phyloP scores from a whole-genome alignment of 306 rosid genomes.

The Echinosophora koreensis region DNA sequence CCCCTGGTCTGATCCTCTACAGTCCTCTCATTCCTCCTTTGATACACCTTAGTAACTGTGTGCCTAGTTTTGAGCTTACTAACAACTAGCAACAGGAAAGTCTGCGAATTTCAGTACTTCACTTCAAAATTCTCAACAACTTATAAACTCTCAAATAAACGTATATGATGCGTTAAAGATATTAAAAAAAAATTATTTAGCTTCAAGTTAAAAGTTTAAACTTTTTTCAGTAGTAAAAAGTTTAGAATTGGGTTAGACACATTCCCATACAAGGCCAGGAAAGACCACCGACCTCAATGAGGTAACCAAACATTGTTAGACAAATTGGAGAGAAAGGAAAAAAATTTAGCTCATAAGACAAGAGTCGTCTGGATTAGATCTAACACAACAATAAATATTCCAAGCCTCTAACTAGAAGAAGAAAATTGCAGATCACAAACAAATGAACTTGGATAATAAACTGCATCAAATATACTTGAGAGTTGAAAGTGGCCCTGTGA shows the following conservation, averaged over 20 bases:
- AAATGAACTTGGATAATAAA: constrained; percentile 14
- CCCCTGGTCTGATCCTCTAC: too few relatives aligned
- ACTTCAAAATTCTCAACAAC: constrained; percentile 17
- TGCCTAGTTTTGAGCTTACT: too few relatives aligned
- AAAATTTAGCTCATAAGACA: background rate
- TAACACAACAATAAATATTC: background rate
- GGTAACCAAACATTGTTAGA: too few relatives aligned
- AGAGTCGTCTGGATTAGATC: background rate
- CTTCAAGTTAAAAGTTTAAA: constrained; percentile 5
- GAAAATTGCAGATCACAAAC: background rate
- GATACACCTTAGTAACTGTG: too few relatives aligned
- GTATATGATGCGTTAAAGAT: background rate
- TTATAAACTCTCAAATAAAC: too few relatives aligned
- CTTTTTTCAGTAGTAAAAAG: too few relatives aligned
- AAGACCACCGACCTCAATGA: too few relatives aligned
- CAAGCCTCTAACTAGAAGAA: constrained; percentile 4
- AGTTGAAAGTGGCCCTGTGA: constrained; percentile 1
- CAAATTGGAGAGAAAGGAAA: too few relatives aligned
- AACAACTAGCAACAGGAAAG: background rate
- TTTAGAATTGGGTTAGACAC: too few relatives aligned
- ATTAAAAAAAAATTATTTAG: background rate
- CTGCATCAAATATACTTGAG: background rate
- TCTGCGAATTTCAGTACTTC: constrained; percentile 7
- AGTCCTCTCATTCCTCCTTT: too few relatives aligned
- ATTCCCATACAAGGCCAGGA: too few relatives aligned